These are phyloP conservation scores for Ceratocystis colombiana DNA, from an alignment of 2,329 filamentous ascomycete species.

Conservation along the genomic window DNA sequence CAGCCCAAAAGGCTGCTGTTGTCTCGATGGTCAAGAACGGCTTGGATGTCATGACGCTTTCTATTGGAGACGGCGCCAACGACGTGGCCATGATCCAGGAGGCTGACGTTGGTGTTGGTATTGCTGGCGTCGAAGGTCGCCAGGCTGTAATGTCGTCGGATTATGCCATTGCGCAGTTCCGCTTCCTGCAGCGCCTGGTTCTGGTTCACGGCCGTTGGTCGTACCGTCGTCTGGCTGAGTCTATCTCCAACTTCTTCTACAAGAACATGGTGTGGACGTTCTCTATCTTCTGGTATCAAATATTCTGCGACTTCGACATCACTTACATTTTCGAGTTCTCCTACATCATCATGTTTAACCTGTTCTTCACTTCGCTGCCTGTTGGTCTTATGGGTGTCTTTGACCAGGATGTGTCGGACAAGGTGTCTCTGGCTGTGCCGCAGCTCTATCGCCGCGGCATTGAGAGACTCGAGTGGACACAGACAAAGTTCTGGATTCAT, in stretches of 20 bases:
- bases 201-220: conserved; percentile 92
- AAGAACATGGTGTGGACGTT: conserved; percentile 99
- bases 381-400: conserved; percentile 93
- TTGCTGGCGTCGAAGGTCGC: conserved; percentile 82
- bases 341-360: conserved; percentile 92
- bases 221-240: conserved; percentile 86
- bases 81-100: conserved; percentile 98
- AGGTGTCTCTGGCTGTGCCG: conserved; percentile 84
- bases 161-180: conserved; percentile 90
- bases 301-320: conserved; percentile 91
- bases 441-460: conserved; percentile 94
- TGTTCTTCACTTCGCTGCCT: conserved; percentile 90
- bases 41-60: conserved; percentile 89
- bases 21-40: conserved; percentile 92
- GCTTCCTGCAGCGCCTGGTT: conserved; percentile 73
- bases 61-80: conserved; percentile 77
- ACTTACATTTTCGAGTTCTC: conserved; percentile 97
- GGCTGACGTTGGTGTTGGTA: conserved; percentile 91
- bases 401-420: conserved; percentile 92
- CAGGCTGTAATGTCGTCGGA: conserved; percentile 95
- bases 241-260: conserved; percentile 98
- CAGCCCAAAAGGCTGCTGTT: conserved; percentile 93
- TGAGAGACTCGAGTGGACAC: conserved; percentile 92
- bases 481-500: conserved; percentile 92
- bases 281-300: conserved; percentile 92